Evolutionary conservation across 805 yeast species (phyloP), one percentile per base, ranked within the genome.

Genomic region (Metschnikowia anglica): DNA sequence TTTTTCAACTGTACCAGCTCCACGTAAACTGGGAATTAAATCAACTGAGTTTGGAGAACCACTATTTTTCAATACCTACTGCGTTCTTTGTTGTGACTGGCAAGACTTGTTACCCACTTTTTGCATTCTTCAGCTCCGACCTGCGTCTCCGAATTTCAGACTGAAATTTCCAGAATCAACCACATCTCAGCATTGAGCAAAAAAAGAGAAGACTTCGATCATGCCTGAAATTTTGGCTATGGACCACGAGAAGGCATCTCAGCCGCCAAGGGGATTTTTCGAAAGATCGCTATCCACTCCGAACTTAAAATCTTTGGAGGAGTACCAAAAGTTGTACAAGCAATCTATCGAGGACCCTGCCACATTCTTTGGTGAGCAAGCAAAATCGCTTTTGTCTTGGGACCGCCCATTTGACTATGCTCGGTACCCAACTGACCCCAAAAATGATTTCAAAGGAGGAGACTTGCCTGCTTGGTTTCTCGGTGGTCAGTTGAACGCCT

Each of bases 401-500:
- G 87, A 83, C 61, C 79, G 73, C 46, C 88, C 81, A 40, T 90
- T 87, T 66, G 72, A 75, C 55, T 73, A 76, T 46, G 93, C 77
- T 56, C 76, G 69, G 44, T 46, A 45, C 39, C 58, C 66, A 68
- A 39, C 95, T 93, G 27, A 73, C 84, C 41, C 77, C 84, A 51
- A 77, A 73, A 23, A 46, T 37, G 58, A 52, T 67, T 82, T 53
- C 70, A 66, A 43, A 66, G 60, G 52, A 53, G 96, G 91, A 49
- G 95, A 88, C 60, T 71, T 81, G 39, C 88, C 97, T 12, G 62
- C 72, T 27, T 93, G 98, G 98, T 93, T 93, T 60, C 68, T 88
- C 37, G 90, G 88, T 50, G 99, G 99, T 60, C 81, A 85, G 70
- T 76, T 91, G 61, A 93, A 93, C 61, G 99, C 99, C 30, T 74